Evolutionary conservation across 805 yeast genomes (phyloP), one percentile per base, ranked within the genome.

Genomic region (Phaffomyces antillensis): DNA sequence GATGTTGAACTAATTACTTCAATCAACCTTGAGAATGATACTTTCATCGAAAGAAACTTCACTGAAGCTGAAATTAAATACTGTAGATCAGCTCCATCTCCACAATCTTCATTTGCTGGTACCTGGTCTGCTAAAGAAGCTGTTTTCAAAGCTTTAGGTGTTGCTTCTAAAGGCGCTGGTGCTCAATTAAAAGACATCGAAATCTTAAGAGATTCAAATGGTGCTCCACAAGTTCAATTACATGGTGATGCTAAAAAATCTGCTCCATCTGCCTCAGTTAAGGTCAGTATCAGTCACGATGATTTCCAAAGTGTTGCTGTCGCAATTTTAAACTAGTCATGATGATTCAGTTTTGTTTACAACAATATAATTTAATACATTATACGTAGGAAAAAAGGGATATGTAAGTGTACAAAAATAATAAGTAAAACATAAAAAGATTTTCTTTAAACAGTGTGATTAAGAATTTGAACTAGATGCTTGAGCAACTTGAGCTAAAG

Each of bases 61-160:
- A 90, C 98, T 38, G 71, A 63, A 8, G 71, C 67, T 16, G 99
- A 93, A 72, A 81, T 83, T 54, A 72, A 70, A 32, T 93, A 93
- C 74, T 89, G 97, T 66, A 54, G 66, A 48, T 61, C 71, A 31
- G 80, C 96, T 30, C 73, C 97, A 37, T 75, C 75, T 53, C 86
- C 93, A 42, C 85, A 80, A 60, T 87, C 98, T 13, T 87, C 97
- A 4, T 93, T 77, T 67, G 89, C 99, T 25, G 99, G 99, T 40
- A 85, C 95, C 37, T 93, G 99, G 99, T 87, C 96, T 28, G 99
- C 99, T 38, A 93, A 93, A 71, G 99, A 93, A 72, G 99, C 99
- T 37, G 97, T 90, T 32, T 93, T 93, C 82, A 93, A 93, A 73
- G 86, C 96, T 17, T 73, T 93, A 61, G 90, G 93, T 50, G 95